Percentiles rank a stretch among this genome's conserved stretches.
Conservation (phyloP, 1,284 basidiomycete species). For the Filobasidium uniguttulatum region DNA sequence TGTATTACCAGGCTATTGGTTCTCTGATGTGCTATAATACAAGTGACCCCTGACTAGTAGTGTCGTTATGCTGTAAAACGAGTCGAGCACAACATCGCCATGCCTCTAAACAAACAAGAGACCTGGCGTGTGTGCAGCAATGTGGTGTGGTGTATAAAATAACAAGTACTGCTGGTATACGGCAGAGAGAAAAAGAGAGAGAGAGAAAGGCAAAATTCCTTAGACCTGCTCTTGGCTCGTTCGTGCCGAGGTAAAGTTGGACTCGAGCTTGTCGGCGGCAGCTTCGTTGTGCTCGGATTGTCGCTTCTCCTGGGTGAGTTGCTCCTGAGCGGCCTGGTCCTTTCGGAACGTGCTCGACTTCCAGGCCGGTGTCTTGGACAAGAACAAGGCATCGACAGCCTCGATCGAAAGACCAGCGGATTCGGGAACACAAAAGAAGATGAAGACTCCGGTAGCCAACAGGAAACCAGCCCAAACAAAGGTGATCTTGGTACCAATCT, state of each 20-base stretch:
- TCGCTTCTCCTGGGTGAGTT: conserved; percentile 9
- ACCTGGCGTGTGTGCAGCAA: no score
- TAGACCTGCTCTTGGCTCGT: conserved; percentile 9
- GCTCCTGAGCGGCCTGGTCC: conserved; percentile 4
- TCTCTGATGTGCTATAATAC: no score
- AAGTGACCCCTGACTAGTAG: no score
- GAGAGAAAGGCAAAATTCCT: no score
- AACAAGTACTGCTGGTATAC: no score
- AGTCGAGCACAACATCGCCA: no score
- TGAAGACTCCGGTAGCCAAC: conserved; percentile 22
- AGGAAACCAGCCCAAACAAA: conserved; percentile 37
- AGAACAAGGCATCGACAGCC: conserved; percentile 35
- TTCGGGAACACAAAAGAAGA: conserved; percentile 37
- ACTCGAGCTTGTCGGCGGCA: conserved; percentile 10
- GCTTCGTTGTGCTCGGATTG: conserved; percentile 9
- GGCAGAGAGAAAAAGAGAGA: no score
- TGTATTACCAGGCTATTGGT: no score
- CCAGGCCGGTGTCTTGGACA: conserved; percentile 30
- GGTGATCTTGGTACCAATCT: conserved; percentile 31
- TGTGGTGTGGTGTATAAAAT: no score
- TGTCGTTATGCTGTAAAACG: no score
- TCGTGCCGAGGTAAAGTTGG: background rate
- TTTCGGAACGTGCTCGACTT: conserved; percentile 16
- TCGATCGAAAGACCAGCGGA: conserved; percentile 32
- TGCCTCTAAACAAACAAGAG: no score